Conservation (phyloP, 2,329 filamentous ascomycete species). For the Graphium sp. region DNA sequence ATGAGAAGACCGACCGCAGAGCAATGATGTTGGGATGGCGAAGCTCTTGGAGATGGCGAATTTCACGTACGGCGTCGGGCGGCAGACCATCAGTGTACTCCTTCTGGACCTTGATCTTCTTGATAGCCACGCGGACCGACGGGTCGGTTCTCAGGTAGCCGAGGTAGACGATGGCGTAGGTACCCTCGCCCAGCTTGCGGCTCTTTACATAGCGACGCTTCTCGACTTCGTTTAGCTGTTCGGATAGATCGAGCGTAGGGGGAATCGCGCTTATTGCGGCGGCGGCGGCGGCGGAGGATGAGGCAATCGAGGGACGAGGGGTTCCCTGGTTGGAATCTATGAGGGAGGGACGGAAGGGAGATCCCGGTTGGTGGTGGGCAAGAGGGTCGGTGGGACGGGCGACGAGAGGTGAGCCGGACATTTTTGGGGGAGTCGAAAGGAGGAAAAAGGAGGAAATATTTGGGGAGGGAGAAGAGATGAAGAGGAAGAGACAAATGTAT, state of each 20-base stretch:
- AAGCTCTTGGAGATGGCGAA: slow-evolving; percentile 89
- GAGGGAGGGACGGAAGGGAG: slow-evolving; percentile 7
- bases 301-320: slow-evolving; percentile 12
- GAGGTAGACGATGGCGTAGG: slow-evolving; percentile 89
- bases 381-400: slow-evolving; percentile 13
- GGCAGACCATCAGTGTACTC: slow-evolving; percentile 84
- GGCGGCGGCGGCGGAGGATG: slow-evolving; percentile 12
- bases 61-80: slow-evolving; percentile 87
- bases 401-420: slow-evolving; percentile 21
- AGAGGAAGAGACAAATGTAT: no score
- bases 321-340: slow-evolving; percentile 11
- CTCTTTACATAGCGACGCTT: slow-evolving; percentile 85
- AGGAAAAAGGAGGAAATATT: no score
- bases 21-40: slow-evolving; percentile 92
- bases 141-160: slow-evolving; percentile 65
- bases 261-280: slow-evolving; percentile 14
- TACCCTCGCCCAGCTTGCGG: slow-evolving; percentile 87
- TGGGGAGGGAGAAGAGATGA: no score
- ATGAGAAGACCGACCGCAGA: slow-evolving; percentile 82
- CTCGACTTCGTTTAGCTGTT: slow-evolving; percentile 67
- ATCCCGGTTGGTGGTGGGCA: slow-evolving; percentile 3
- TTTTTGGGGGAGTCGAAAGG: no score
- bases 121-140: slow-evolving; percentile 67
- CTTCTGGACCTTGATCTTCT: slow-evolving; percentile 77
- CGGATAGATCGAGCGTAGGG: slow-evolving; percentile 43